Evolutionary conservation across 768 basidiomycete genomes (phyloP), one percentile per base, ranked within the genome.

Genomic region (Amanita phalloides): DNA sequence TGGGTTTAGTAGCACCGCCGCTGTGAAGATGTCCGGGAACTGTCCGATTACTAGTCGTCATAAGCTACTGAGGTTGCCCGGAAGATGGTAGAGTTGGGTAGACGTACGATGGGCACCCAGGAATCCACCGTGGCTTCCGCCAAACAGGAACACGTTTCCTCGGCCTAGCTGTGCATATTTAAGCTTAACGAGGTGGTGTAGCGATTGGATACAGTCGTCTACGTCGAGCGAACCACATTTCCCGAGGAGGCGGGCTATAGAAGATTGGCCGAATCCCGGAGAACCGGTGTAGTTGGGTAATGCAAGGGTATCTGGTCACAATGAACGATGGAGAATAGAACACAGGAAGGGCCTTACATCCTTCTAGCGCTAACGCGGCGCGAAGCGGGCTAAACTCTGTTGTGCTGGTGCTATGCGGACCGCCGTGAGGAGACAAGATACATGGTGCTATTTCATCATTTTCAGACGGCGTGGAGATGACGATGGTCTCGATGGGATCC

Each of bases 91-190:
- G 2, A 30, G 28, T 8, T 30, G 28, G 28, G 28, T 8, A 32
- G 32, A 32, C 32, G 32, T 32, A 32, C 32, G 10, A 11, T 32
- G 32, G 10, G 32, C 32, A 32, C 32, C 32, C 9, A 32, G 32
- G 10, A 82, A 86, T 1, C 85, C 85, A 0, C 84, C 84, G 54
- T 89, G 86, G 43, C 79, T 82, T 37, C 85, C 86, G 4, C 86
- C 85, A 47, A 67, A 67, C 1, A 85, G 60, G 28, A 84, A 69
- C 47, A 79, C 74, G 54, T 74, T 76, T 6, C 77, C 79, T 13
- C 64, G 64, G 1, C 73, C 76, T 11, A 70, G 32, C 10, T 32
- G 32, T 11, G 32, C 32, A 11, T 32, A 32, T 32, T 32, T 32
- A 11, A 32, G 32, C 5, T 32, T 32, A 11, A 32, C 32, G 32